Evolutionary conservation across 108 stramenopile genomes (phyloP).

Genomic region (Nitzschia sp.): DNA sequence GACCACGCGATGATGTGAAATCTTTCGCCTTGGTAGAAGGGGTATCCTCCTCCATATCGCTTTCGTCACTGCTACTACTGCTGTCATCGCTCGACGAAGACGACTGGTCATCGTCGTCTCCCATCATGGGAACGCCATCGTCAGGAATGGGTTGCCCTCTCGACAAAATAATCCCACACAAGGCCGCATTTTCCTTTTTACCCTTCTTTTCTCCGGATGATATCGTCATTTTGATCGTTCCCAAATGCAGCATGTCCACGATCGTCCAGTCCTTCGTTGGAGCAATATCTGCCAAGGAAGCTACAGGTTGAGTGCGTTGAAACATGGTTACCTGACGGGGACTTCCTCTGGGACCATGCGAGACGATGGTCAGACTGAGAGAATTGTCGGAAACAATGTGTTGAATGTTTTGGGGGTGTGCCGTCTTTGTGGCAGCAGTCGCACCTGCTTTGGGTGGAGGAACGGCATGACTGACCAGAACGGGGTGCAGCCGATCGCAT

Average conservation of each 20-base stretch:
- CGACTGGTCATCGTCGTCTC: conserved; percentile 45
- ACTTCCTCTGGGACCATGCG: conserved; percentile 44
- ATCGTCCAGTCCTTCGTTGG: conserved; percentile 47
- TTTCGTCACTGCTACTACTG: conserved; percentile 23
- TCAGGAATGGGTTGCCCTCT: conserved; percentile 25
- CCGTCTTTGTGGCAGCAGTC: conserved; percentile 24
- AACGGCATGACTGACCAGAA: conserved; percentile 68
- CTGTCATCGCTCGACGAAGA: conserved; percentile 27
- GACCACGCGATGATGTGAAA: conserved; percentile 28
- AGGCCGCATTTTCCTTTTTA: conserved; percentile 69
- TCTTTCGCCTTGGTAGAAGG: conserved; percentile 20
- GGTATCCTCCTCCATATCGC: conserved; percentile 7
- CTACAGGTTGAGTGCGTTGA: conserved; percentile 54
- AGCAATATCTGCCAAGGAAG: conserved; percentile 2
- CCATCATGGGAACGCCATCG: conserved; percentile 42
- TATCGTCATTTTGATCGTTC: conserved; percentile 58
- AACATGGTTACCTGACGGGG: conserved; percentile 54
- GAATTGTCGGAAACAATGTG: conserved; percentile 73
- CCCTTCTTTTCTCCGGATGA: conserved; percentile 52
- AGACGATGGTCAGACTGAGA: conserved; percentile 53
- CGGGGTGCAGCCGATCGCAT: conserved; percentile 67
- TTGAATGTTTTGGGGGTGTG: conserved; percentile 19
- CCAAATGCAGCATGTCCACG: conserved; percentile 68
- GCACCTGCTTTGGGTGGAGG: conserved; percentile 17
- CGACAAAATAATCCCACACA: conserved; percentile 63